Base-by-base conservation (phyloP, 2,329 filamentous ascomycete genomes). In the Remersonia thermophila region DNA sequence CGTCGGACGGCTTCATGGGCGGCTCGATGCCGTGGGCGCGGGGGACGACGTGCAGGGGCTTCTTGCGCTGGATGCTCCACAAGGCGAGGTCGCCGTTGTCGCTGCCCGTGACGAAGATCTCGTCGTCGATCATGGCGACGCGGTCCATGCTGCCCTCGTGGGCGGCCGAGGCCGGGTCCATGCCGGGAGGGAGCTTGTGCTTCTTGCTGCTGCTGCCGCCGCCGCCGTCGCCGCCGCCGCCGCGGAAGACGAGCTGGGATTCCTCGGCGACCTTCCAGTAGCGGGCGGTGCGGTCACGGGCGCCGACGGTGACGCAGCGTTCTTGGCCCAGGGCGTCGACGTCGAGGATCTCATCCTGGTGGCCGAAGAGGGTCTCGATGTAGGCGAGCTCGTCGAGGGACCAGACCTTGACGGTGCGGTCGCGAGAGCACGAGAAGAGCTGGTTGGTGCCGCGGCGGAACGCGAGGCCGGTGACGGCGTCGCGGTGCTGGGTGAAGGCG, bases 261-360 rank as follows among this genome's bases (percentile, higher is more conserved):
- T 98, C 89, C 51, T 98, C 91, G 4, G 84, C 77, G 2, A 98
- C 87, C 59, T 95, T 95, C 91, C 91, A 98, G 48, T 94, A 62
- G 40, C 91, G 72, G 27, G 89, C 91, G 2, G 87, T 95, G 39
- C 89, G 78, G 57, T 98, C 91, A 46, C 91, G 72, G 5, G 85
- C 81, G 37, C 91, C 91, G 13, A 94, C 91, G 43, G 80, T 91
- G 41, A 96, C 71, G 55, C 91, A 95, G 33, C 85, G 79, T 58
- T 96, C 91, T 48, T 86, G 77, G 2, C 80, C 78, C 43, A 93
- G 69, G 15, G 84, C 80, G 45, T 83, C 82, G 37, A 98, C 74
- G 52, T 86, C 83, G 27, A 89, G 69, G 4, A 96, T 82, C 45
- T 83, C 72, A 55, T 96, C 89, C 55, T 95, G 89, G 60, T 98